These are phyloP conservation scores for Domatiomyces catenatus DNA, from an alignment of 2,329 filamentous ascomycete genomes.

Conservation along the genomic window DNA sequence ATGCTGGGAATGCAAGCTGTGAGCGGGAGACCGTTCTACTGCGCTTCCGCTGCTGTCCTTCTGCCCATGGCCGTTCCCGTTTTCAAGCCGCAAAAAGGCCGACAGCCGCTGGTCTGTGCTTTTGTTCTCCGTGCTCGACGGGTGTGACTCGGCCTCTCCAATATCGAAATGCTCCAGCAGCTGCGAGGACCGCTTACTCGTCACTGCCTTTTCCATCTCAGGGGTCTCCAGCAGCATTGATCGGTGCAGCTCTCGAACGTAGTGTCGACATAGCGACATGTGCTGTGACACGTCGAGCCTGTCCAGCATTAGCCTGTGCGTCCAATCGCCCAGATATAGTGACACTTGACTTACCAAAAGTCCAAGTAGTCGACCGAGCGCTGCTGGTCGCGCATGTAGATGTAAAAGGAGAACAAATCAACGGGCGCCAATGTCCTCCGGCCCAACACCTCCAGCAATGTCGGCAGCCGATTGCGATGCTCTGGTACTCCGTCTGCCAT, in stretches of 20 bases:
- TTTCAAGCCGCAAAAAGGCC: constrained; percentile 54
- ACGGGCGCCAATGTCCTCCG: constrained; percentile 88
- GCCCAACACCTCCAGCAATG: constrained; percentile 88
- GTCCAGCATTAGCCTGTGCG: constrained; percentile 6
- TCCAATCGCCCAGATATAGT: not conserved
- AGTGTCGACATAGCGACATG: constrained; percentile 90
- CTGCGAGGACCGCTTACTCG: constrained; percentile 71
- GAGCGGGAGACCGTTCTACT: constrained; percentile 11
- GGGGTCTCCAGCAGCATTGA: constrained; percentile 89
- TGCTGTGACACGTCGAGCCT: constrained; percentile 99
- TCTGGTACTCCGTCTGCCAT: constrained; percentile 22
- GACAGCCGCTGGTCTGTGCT: constrained; percentile 82
- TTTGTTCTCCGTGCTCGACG: constrained; percentile 40
- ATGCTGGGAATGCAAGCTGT: constrained; percentile 33
- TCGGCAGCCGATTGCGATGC: constrained; percentile 71
- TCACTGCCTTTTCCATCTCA: constrained; percentile 58
- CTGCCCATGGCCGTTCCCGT: constrained; percentile 22
- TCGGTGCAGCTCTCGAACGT: constrained; percentile 83
- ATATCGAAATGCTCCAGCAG: constrained; percentile 59
- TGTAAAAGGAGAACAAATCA: constrained; percentile 97
- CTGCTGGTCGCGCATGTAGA: constrained; percentile 98
- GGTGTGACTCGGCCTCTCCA: constrained; percentile 36
- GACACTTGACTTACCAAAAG: constrained; percentile 65
- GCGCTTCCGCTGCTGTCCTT: constrained; percentile 23
- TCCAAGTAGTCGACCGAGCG: constrained; percentile 94